These are phyloP conservation scores for Cyberlindnera xishuangbannaensis DNA, from an alignment of 805 yeast species.

Conservation along the genomic window DNA sequence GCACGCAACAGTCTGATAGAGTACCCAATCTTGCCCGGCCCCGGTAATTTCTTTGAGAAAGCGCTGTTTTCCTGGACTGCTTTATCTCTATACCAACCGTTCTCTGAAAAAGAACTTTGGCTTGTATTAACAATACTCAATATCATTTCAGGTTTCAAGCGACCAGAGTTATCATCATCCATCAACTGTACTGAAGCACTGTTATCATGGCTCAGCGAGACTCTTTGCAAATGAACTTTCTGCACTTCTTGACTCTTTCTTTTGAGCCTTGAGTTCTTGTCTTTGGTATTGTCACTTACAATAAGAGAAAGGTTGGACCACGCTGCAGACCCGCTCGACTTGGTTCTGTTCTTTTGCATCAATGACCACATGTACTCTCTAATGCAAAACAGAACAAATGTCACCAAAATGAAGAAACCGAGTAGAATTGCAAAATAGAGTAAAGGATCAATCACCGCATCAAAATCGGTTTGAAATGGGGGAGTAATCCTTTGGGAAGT, in stretches of 20 bases:
- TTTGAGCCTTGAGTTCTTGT: background rate
- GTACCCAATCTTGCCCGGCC: constrained; percentile 11
- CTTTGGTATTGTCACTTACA: constrained; percentile 1
- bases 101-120: no score
- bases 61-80: constrained; percentile 1
- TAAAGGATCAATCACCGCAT: constrained; percentile 22
- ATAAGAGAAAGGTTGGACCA: constrained; percentile 17
- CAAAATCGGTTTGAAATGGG: constrained; percentile 12
- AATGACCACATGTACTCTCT: constrained; percentile 26
- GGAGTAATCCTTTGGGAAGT: constrained; percentile 13
- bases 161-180: background rate
- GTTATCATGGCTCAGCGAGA: no score
- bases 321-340: constrained; percentile 16
- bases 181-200: background rate
- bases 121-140: background rate
- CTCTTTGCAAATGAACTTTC: no score
- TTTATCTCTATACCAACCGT: no score
- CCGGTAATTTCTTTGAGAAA: constrained; percentile 1
- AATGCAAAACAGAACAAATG: constrained; percentile 20
- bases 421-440: constrained; percentile 22
- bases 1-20: constrained; percentile 14
- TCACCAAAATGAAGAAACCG: constrained; percentile 11
- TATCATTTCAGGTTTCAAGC: background rate
- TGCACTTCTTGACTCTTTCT: no score
- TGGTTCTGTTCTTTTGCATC: constrained; percentile 13